Conservation (phyloP, 2,329 filamentous ascomycete species). For the Botryotinia narcissicola region DNA sequence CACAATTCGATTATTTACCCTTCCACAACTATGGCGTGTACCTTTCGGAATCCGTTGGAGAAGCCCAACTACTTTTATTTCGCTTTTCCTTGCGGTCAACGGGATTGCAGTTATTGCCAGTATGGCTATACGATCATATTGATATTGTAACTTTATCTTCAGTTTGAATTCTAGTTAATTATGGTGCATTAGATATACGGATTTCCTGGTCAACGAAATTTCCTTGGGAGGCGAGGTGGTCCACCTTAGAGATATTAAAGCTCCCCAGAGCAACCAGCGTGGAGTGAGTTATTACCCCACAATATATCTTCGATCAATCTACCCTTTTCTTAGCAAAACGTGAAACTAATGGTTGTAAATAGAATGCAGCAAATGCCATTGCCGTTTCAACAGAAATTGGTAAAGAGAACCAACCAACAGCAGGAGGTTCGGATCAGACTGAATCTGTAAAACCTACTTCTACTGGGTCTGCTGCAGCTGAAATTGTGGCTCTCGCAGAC, state of each 20-base stretch:
- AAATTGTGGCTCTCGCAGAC: not conserved
- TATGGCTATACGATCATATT: no score
- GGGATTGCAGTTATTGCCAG: not conserved
- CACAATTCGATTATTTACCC: not conserved
- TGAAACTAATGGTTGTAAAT: not conserved
- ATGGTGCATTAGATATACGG: constrained; percentile 56
- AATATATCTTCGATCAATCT: not conserved
- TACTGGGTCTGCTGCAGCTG: not conserved
- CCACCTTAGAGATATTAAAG: constrained; percentile 50
- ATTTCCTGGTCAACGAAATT: constrained; percentile 75
- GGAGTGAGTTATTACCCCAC: not conserved
- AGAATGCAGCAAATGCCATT: constrained; percentile 1
- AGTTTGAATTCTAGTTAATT: not conserved
- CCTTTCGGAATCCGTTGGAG: not conserved
- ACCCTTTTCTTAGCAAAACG: not conserved
- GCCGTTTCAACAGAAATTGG: not conserved
- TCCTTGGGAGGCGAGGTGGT: constrained; percentile 59
- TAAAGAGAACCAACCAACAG: constrained; percentile 13
- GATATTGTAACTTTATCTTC: not conserved
- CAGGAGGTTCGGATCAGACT: not conserved
- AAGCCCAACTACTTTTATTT: not conserved
- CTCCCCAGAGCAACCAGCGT: constrained; percentile 18
- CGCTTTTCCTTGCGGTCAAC: not conserved
- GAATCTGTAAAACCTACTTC: not conserved
- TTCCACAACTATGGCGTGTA: not conserved